These are phyloP conservation scores for Rhynchospora breviuscula DNA, from an alignment of 176 grass and related monocot species.

Conservation along the genomic window DNA sequence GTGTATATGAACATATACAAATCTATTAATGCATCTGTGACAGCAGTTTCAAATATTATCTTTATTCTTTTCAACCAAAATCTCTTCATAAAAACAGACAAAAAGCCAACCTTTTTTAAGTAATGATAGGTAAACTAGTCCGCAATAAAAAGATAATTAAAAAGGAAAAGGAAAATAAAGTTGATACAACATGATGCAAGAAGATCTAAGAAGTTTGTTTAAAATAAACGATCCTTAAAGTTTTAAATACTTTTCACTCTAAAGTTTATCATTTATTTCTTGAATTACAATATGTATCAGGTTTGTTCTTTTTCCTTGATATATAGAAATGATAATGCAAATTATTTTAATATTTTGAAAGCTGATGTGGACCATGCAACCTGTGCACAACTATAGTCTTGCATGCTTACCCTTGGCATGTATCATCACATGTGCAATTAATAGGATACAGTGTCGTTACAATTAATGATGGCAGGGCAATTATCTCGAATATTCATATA, in stretches of 20 bases:
- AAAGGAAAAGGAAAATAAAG: not conserved
- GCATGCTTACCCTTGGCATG: not conserved
- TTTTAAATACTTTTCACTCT: not conserved
- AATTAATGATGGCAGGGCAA: not conserved
- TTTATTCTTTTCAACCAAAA: not conserved
- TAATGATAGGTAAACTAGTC: not conserved
- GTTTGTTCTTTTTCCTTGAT: not conserved
- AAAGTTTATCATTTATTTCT: not conserved
- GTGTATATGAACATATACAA: not conserved
- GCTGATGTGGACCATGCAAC: not conserved
- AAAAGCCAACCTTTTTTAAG: not conserved
- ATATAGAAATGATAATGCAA: not conserved
- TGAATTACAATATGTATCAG: not conserved
- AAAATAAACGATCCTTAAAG: not conserved
- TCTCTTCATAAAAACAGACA: not conserved
- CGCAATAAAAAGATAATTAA: not conserved
- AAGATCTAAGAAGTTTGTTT: not conserved
- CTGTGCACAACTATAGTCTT: not conserved
- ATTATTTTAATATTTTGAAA: not conserved
- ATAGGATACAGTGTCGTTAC: not conserved
- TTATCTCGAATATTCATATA: no score
- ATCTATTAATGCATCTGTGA: not conserved
- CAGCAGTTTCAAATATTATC: not conserved
- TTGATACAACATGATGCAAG: not conserved
- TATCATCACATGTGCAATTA: not conserved